A percentile compares a stretch with the other conserved stretches of the same genome.
These are phyloP conservation scores for Coemansia sp. DNA, from an alignment of 192 early-diverging fungal genomes.

Conservation along the genomic window DNA sequence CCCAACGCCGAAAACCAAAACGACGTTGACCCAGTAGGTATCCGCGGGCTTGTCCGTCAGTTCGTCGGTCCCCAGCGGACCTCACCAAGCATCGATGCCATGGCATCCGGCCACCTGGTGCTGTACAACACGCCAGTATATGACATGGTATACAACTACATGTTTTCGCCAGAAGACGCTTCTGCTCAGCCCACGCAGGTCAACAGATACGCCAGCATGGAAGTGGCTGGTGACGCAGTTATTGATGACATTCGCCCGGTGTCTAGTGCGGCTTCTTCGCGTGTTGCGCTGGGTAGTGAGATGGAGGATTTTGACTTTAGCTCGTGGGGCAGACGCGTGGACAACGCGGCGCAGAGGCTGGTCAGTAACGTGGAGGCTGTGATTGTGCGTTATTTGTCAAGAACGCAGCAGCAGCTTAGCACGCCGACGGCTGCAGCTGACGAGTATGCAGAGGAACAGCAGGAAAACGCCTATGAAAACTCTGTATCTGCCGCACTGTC, in stretches of 20 bases:
- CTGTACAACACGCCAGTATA: constrained; percentile 27
- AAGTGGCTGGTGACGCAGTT: background rate
- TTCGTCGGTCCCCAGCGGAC: constrained; percentile 10
- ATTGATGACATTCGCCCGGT: background rate
- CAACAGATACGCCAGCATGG: constrained; percentile 10
- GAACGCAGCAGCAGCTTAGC: background rate
- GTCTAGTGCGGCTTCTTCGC: background rate
- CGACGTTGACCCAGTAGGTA: background rate
- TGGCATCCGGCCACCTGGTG: constrained; percentile 10
- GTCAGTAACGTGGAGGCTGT: constrained; percentile 36
- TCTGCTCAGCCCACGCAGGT: constrained; percentile 2
- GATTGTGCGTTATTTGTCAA: constrained; percentile 20
- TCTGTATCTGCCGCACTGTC: background rate
- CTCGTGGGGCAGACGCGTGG: constrained; percentile 40
- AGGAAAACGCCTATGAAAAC: background rate
- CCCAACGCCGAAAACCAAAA: background rate
- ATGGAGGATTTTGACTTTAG: constrained; percentile 30
- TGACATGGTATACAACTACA: constrained; percentile 48
- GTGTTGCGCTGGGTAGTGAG: background rate
- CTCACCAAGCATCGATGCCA: background rate
- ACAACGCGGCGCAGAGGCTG: constrained; percentile 37
- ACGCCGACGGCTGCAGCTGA: constrained; percentile 2
- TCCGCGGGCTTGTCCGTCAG: constrained; percentile 10
- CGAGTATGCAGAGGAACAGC: constrained; percentile 4
- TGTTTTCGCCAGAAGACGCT: constrained; percentile 2